A percentile compares a stretch with the other conserved stretches of the same genome.
These are phyloP conservation scores for Phytopythium oedochilum DNA, from an alignment of 352 stramenopile genomes.

Conservation along the genomic window DNA sequence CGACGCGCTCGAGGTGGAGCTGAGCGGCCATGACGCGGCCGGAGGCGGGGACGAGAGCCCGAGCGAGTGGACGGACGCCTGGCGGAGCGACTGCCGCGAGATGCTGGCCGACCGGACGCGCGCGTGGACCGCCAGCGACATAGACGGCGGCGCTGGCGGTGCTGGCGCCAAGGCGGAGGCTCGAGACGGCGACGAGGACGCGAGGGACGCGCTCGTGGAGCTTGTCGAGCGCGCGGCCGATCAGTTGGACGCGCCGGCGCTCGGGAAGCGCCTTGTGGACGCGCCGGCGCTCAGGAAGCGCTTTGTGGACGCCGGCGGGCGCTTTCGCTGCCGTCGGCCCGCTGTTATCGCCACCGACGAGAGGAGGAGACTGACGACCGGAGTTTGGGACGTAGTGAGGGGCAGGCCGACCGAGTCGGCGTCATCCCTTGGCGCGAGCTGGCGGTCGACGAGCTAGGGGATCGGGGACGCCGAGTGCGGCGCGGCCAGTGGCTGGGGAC, in stretches of 20 bases:
- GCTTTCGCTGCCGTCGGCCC: background rate
- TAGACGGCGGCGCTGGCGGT: background rate
- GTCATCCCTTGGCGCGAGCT: background rate
- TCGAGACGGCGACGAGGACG: background rate
- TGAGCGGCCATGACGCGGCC: background rate
- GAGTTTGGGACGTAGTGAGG: background rate
- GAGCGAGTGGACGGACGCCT: background rate
- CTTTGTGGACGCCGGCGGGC: background rate
- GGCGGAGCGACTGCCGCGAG: conserved; percentile 1
- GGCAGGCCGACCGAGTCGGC: background rate
- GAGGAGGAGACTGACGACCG: background rate
- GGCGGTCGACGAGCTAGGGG: background rate
- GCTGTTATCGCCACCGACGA: background rate
- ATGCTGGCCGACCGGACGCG: background rate
- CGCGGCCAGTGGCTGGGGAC: conserved; percentile 1
- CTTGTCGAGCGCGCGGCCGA: background rate
- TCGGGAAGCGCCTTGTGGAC: too few relatives aligned
- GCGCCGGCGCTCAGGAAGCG: background rate
- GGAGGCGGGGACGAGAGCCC: background rate
- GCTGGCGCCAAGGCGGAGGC: background rate
- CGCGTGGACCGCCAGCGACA: background rate
- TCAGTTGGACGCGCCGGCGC: background rate
- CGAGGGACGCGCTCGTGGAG: background rate
- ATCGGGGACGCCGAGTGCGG: background rate
- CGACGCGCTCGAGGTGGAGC: background rate